These are phyloP conservation scores for Senna tora DNA, from an alignment of 306 rosid species.

Conservation along the genomic window DNA sequence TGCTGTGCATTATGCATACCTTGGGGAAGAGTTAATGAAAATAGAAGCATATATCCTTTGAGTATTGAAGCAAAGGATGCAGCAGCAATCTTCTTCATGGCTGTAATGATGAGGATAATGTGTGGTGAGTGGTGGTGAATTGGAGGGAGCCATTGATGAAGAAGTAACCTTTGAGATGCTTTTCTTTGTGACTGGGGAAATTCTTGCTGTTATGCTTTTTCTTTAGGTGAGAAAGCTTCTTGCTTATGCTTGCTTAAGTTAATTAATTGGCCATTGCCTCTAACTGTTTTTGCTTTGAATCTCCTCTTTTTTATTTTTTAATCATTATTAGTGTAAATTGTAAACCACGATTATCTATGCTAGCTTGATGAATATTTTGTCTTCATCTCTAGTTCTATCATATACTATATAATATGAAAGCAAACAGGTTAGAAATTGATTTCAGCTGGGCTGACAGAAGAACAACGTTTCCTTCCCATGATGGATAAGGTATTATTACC, in stretches of 20 bases:
- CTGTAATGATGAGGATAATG: background rate
- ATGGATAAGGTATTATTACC: slow-evolving; percentile 15
- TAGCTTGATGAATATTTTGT: background rate
- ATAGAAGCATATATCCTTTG: slow-evolving; percentile 34
- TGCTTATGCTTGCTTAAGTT: slow-evolving; percentile 13
- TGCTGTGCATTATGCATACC: slow-evolving; percentile 30
- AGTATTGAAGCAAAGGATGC: slow-evolving; percentile 20
- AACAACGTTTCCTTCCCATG: slow-evolving; percentile 20
- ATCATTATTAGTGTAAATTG: background rate
- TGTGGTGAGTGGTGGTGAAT: background rate
- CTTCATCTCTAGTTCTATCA: background rate
- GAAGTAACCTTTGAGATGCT: slow-evolving; percentile 53
- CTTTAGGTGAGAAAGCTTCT: slow-evolving; percentile 29
- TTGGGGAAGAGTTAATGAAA: slow-evolving; percentile 41
- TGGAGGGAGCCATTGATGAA: slow-evolving; percentile 42
- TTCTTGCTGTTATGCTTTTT: slow-evolving; percentile 24
- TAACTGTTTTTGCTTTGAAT: slow-evolving; percentile 10
- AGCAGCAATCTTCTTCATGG: slow-evolving; percentile 40
- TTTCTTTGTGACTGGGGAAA: slow-evolving; percentile 52
- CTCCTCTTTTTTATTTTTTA: background rate
- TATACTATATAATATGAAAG: background rate
- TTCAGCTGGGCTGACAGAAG: background rate
- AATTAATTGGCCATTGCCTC: background rate
- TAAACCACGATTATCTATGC: background rate
- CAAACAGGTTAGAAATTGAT: background rate